Evolutionary conservation across 495 filamentous ascomycete species (phyloP).

Genomic region (Neurospora discreta): DNA sequence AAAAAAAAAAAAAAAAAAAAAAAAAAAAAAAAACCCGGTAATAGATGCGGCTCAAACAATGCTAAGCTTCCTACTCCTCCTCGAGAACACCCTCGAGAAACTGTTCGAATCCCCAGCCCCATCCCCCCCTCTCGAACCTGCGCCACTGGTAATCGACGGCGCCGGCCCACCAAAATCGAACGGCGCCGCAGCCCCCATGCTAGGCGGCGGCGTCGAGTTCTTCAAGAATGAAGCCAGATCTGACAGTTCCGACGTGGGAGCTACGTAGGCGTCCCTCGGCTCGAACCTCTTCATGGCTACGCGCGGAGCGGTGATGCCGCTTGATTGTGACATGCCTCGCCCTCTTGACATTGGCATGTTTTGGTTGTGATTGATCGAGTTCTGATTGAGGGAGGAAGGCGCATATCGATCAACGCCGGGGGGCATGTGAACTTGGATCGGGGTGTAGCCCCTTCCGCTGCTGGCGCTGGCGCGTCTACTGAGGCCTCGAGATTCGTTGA

Average conservation of each 20-base stretch:
- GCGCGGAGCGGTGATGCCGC: slow-evolving; percentile 9
- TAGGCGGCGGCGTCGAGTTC: slow-evolving; percentile 60
- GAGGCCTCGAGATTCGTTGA: slow-evolving; percentile 21
- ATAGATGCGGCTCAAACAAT: slow-evolving; percentile 3
- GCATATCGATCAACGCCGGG: slow-evolving; percentile 18
- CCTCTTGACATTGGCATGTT: neutral
- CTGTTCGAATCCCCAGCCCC: neutral
- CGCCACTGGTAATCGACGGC: neutral
- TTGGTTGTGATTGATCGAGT: slow-evolving; percentile 5
- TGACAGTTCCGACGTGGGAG: slow-evolving; percentile 39
- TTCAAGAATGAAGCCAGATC: slow-evolving; percentile 74
- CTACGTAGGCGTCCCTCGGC: slow-evolving; percentile 36
- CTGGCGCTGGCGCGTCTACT: slow-evolving; percentile 22
- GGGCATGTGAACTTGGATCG: slow-evolving; percentile 36
- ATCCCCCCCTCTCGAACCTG: neutral
- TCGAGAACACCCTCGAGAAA: slow-evolving; percentile 10
- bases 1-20: neutral
- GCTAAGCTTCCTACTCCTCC: slow-evolving; percentile 19
- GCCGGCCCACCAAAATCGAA: neutral
- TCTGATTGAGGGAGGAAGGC: slow-evolving; percentile 3
- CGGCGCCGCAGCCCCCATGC: slow-evolving; percentile 8
- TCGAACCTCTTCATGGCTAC: slow-evolving; percentile 43
- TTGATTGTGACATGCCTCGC: neutral
- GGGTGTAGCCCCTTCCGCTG: slow-evolving; percentile 27
- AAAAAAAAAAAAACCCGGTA: neutral